Percentiles rank a stretch among this genome's conserved stretches.
These are phyloP conservation scores for Globisporangium rhizosaccharum DNA, from an alignment of 352 stramenopile genomes.

Conservation along the genomic window DNA sequence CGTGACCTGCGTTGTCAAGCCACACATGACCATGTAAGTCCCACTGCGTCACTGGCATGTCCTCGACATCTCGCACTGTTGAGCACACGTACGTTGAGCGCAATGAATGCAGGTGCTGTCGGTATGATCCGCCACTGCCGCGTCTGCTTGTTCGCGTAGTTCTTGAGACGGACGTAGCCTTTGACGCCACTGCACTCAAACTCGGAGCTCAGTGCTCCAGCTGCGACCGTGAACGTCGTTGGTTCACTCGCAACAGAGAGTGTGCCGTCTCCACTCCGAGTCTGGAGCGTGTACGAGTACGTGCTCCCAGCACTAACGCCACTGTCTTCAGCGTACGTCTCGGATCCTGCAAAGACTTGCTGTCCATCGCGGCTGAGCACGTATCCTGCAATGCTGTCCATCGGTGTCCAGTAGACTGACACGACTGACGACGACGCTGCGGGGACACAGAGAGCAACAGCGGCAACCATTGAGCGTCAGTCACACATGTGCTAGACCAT, in stretches of 20 bases:
- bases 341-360: slow-evolving; percentile 18
- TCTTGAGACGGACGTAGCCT: slow-evolving; percentile 28
- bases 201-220: slow-evolving; percentile 6
- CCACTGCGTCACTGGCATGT: background rate
- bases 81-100: slow-evolving; percentile 30
- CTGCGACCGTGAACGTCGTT: slow-evolving; percentile 13
- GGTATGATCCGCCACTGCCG: slow-evolving; percentile 41
- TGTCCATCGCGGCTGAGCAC: slow-evolving; percentile 30
- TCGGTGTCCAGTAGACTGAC: slow-evolving; percentile 28
- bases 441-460: background rate
- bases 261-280: slow-evolving; percentile 18
- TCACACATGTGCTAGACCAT: background rate
- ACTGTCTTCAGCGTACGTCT: slow-evolving; percentile 36
- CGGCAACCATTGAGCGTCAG: background rate
- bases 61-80: background rate
- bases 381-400: slow-evolving; percentile 25
- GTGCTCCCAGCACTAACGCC: slow-evolving; percentile 20
- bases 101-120: slow-evolving; percentile 13
- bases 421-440: slow-evolving; percentile 28
- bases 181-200: slow-evolving; percentile 27
- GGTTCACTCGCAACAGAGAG: slow-evolving; percentile 25
- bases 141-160: slow-evolving; percentile 29
- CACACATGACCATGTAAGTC: background rate
- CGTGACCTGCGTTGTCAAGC: slow-evolving; percentile 18
- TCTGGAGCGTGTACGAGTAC: slow-evolving; percentile 33